Conservation (phyloP, 2,329 filamentous ascomycete species). For the Colletotrichum sp. region DNA sequence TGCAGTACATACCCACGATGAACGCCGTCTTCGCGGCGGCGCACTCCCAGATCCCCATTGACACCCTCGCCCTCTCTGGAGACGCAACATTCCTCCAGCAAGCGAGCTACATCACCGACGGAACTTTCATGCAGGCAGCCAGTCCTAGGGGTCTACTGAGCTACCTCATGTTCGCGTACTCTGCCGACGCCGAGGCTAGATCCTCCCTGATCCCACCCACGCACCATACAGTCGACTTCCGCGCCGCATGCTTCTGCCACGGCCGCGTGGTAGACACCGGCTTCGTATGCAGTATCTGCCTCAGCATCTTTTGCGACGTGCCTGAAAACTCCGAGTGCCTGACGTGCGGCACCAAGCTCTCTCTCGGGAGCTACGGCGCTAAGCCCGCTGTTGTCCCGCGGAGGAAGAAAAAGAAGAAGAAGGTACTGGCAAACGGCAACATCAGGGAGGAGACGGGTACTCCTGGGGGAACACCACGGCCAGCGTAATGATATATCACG, state of each 20-base stretch:
- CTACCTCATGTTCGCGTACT: constrained; percentile 93
- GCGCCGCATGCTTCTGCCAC: constrained; percentile 98
- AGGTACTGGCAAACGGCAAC: constrained; percentile 50
- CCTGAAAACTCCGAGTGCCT: constrained; percentile 72
- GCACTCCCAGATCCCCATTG: constrained; percentile 85
- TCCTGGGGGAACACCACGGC: constrained; percentile 63
- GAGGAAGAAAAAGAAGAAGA: constrained; percentile 80
- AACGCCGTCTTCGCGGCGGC: constrained; percentile 97
- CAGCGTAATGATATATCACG: constrained; percentile 27
- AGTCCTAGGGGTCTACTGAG: constrained; percentile 79
- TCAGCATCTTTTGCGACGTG: constrained; percentile 86
- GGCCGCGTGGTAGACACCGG: constrained; percentile 88
- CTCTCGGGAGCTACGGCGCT: constrained; percentile 76
- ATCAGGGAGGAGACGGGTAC: constrained; percentile 62
- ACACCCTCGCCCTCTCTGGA: constrained; percentile 85
- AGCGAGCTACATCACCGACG: constrained; percentile 69
- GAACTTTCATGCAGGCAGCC: constrained; percentile 57
- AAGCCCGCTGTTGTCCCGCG: constrained; percentile 77
- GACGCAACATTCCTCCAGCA: constrained; percentile 94
- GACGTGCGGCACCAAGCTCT: constrained; percentile 81
- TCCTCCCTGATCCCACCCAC: constrained; percentile 77
- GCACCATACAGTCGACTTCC: constrained; percentile 89
- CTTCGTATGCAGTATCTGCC: constrained; percentile 94
- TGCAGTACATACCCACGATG: constrained; percentile 98
- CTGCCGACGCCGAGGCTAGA: constrained; percentile 65